Percentiles rank a stretch among this genome's conserved stretches.
phyloP scores from a whole-genome alignment of 192 early-diverging fungal genomes.

The Coemansia interrupta region DNA sequence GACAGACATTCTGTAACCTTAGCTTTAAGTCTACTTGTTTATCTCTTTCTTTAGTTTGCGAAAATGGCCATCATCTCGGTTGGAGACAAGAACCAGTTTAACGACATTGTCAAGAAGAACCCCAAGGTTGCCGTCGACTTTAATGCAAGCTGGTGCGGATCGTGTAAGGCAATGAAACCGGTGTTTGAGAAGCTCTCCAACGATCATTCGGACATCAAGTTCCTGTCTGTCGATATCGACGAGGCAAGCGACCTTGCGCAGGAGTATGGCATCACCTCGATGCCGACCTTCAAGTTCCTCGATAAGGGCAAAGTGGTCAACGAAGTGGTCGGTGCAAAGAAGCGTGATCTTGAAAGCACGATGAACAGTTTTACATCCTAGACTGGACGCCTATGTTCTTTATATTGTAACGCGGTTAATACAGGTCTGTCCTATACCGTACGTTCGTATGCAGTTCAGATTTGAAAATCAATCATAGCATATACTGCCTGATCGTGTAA shows the following conservation, averaged over 20 bases:
- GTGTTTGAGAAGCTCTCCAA: conserved; percentile 61
- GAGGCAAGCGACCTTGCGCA: conserved; percentile 50
- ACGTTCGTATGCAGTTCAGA: too few species aligned
- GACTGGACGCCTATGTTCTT: neutral
- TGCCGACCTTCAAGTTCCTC: conserved; percentile 80
- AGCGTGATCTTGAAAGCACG: conserved; percentile 18
- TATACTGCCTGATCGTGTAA: too few species aligned
- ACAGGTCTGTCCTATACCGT: too few species aligned
- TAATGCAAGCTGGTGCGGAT: conserved; percentile 81
- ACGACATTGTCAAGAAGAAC: conserved; percentile 15
- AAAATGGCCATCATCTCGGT: conserved; percentile 14
- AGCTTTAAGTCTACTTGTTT: neutral
- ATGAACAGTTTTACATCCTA: conserved; percentile 22
- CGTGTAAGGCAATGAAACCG: conserved; percentile 74
- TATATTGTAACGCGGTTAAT: neutral
- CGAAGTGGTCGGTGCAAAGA: conserved; percentile 65
- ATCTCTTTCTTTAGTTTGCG: neutral
- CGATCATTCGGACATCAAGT: conserved; percentile 57
- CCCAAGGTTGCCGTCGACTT: conserved; percentile 71
- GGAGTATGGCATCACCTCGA: conserved; percentile 57
- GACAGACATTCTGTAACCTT: neutral
- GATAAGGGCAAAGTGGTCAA: conserved; percentile 56
- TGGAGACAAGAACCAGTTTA: conserved; percentile 13
- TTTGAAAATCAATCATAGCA: too few species aligned
- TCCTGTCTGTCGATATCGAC: conserved; percentile 86